Evolutionary conservation across 257 asterid genomes (phyloP), one percentile per base, ranked within the genome.

Genomic region (Striga asiatica): DNA sequence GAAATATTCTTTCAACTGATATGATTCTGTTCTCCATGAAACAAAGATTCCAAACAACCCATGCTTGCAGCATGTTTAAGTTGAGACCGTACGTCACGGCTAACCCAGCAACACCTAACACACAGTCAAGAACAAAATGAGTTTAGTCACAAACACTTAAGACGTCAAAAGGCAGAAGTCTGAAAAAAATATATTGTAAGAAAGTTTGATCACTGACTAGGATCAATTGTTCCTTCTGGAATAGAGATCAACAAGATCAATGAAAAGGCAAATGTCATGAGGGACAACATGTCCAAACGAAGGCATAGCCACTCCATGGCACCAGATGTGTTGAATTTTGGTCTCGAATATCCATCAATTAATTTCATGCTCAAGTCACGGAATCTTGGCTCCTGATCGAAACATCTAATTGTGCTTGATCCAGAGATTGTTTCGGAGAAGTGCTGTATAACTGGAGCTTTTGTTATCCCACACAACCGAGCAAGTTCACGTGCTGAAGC

Each of bases 281-380:
- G 81, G 23, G 95, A 81, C 62, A 86, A 58, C 53, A 78, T 31
- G 67, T 86, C 88, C 73, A 89, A 70, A 38, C 96, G 93, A 50
- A 86, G 64, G 77, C 89, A 83, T 5, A 89, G 81, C 98, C 98
- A 86, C 74, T 89, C 94, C 96, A 81, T 86, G 8, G 96, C 96
- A 48, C 71, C 86, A 46, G 86, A 47, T 7, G 54, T 62, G 55
- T 89, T 81, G 61, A 89, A 83, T 73, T 75, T 78, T 2, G 96
- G 94, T 11, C 96, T 68, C 0, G 95, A 83, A 69, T 89, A 84
- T 58, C 64, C 82, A 63, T 91, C 98, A 24, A 91, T 80, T 11
- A 84, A 70, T 54, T 56, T 77, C 96, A 86, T 78, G 70, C 73
- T 77, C 35, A 66, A 35, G 28, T 80, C 92, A 32, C 74, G 72